These are phyloP conservation scores for Wallacemonas sp. DNA, from an alignment of 208 protist genomes.

Conservation along the genomic window DNA sequence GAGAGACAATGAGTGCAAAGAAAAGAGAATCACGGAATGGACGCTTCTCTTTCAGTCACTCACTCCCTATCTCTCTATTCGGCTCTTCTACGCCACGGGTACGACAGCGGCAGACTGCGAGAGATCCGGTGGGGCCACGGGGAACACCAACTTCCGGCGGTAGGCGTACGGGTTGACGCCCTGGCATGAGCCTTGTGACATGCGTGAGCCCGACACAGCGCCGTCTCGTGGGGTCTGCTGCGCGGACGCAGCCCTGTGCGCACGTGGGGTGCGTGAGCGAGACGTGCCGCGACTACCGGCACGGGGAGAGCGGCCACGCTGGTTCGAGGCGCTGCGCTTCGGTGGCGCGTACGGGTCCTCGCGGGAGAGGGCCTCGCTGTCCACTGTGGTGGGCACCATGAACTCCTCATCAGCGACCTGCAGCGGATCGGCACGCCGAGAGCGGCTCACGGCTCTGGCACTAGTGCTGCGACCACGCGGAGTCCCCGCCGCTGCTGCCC, in stretches of 20 bases:
- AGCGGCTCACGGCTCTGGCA: neutral
- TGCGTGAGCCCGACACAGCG: neutral
- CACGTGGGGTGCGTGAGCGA: constrained; percentile 1
- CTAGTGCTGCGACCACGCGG: constrained; percentile 1
- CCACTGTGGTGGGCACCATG: constrained; percentile 4
- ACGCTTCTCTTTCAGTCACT: neutral
- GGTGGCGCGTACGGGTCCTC: constrained; percentile 11
- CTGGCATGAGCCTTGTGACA: constrained; percentile 6
- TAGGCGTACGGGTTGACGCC: constrained; percentile 27
- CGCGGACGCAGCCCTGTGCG: neutral
- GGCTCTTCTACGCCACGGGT: neutral
- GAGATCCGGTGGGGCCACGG: constrained; percentile 23
- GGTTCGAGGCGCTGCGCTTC: constrained; percentile 12
- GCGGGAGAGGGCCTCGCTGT: constrained; percentile 11
- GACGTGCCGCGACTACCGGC: neutral
- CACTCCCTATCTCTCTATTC: neutral
- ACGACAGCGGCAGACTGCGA: neutral
- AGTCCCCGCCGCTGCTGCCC: too few relatives aligned
- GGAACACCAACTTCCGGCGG: constrained; percentile 37
- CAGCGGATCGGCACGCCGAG: neutral
- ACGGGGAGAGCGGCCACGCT: constrained; percentile 10
- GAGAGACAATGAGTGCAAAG: too few relatives aligned
- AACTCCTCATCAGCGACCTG: constrained; percentile 4
- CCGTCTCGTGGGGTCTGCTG: neutral
- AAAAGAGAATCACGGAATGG: neutral